Conservation (phyloP, 345 rosid species). For the Dovyalis caffra region DNA sequence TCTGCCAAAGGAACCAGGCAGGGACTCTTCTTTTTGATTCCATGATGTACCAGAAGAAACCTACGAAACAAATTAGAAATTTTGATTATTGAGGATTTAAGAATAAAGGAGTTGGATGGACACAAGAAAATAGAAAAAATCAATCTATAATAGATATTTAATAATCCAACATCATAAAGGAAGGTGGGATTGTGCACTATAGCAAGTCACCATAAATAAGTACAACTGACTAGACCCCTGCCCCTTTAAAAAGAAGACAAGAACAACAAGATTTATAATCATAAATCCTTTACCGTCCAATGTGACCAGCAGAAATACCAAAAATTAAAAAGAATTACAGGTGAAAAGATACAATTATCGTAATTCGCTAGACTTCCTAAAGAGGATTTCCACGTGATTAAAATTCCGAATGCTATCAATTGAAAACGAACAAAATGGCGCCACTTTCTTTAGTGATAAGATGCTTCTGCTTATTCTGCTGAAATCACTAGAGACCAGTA, state of each 20-base stretch:
- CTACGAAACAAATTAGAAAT: slow-evolving; percentile 33
- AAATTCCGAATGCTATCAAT: not conserved
- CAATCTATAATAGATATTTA: not conserved
- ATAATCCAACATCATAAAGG: not conserved
- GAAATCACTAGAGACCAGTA: not conserved
- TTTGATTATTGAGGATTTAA: not conserved
- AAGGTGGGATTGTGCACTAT: not conserved
- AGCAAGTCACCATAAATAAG: not conserved
- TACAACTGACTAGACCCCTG: not conserved
- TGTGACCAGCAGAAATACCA: slow-evolving; percentile 1
- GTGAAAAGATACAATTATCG: not conserved
- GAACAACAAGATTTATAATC: not conserved
- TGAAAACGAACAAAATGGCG: not conserved
- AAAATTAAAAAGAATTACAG: not conserved
- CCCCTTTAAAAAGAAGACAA: not conserved
- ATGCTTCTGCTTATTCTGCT: not conserved
- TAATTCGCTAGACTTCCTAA: not conserved
- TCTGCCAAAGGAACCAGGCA: slow-evolving; percentile 31
- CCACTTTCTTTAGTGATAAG: not conserved
- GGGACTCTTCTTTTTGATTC: slow-evolving; percentile 40
- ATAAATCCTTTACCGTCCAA: not conserved
- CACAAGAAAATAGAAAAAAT: not conserved
- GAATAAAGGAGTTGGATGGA: not conserved
- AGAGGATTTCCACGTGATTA: not conserved
- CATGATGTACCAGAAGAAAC: slow-evolving; percentile 31